A percentile compares a stretch with the other conserved stretches of the same genome.
phyloP scores from a whole-genome alignment of 257 asterid species.

The Cruciata laevipes region DNA sequence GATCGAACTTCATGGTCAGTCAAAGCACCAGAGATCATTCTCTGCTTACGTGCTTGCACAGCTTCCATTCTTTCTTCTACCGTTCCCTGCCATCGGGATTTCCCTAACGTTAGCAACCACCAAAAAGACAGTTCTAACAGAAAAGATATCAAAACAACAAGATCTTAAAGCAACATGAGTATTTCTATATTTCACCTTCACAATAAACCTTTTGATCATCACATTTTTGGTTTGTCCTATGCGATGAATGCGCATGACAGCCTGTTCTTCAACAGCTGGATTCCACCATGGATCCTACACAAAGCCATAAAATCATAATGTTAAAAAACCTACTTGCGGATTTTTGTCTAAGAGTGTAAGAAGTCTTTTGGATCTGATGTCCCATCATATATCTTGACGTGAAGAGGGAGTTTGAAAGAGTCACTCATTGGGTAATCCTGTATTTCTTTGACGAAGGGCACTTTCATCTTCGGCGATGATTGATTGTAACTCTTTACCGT shows the following conservation, averaged over 20 bases:
- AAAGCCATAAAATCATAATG: neutral
- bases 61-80: conserved; percentile 98
- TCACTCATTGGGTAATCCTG: too few relatives aligned
- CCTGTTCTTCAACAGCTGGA: conserved; percentile 99
- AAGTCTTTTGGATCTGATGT: too few relatives aligned
- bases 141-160: neutral
- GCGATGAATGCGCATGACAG: conserved; percentile 98
- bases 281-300: conserved; percentile 99
- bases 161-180: too few relatives aligned
- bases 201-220: conserved; percentile 64
- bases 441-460: too few relatives aligned
- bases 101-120: neutral
- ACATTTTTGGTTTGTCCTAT: conserved; percentile 88
- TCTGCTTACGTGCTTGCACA: conserved; percentile 91
- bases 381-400: too few relatives aligned
- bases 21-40: conserved; percentile 89
- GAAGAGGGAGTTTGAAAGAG: too few relatives aligned
- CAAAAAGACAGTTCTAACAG: neutral
- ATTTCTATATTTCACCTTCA: conserved; percentile 43
- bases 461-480: too few relatives aligned
- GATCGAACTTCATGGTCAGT: conserved; percentile 94
- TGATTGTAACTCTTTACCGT: too few relatives aligned
- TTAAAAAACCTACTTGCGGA: neutral
- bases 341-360: neutral
- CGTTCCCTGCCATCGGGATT: conserved; percentile 49